phyloP scores from a whole-genome alignment of 2,329 filamentous ascomycete genomes.

The Achaetomium macrosporum region DNA sequence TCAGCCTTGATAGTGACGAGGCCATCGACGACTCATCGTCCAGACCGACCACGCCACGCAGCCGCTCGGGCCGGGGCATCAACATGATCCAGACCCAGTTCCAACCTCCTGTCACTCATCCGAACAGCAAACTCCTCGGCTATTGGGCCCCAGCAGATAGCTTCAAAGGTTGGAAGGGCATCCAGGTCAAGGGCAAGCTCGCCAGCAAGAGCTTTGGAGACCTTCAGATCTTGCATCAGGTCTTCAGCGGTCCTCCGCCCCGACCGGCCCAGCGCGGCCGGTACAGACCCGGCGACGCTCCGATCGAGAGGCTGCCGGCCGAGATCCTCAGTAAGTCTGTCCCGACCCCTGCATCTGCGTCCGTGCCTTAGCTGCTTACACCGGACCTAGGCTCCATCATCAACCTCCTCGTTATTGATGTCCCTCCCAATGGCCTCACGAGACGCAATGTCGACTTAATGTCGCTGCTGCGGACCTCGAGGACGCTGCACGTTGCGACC shows the following conservation, averaged over 20 bases:
- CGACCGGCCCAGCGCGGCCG: constrained; percentile 17
- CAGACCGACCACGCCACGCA: constrained; percentile 21
- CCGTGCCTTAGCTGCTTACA: constrained; percentile 3
- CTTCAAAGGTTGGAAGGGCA: constrained; percentile 59
- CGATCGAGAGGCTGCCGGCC: constrained; percentile 61
- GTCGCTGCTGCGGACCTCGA: constrained; percentile 70
- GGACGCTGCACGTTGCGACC: constrained; percentile 65
- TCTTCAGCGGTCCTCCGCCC: constrained; percentile 45
- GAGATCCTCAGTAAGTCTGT: constrained; percentile 62
- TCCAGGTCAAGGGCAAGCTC: constrained; percentile 51
- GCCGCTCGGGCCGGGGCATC: constrained; percentile 19
- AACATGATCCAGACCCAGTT: constrained; percentile 43
- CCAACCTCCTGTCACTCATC: constrained; percentile 48
- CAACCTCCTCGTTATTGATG: constrained; percentile 65
- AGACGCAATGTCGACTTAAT: constrained; percentile 74
- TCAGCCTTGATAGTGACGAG: constrained; percentile 38
- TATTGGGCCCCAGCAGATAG: constrained; percentile 53
- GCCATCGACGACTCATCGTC: constrained; percentile 44
- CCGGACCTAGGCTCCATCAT: constrained; percentile 59
- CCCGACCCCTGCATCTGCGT: background rate
- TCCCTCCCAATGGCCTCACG: constrained; percentile 67
- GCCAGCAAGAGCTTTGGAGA: constrained; percentile 58
- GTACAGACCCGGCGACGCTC: constrained; percentile 42
- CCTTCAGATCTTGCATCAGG: constrained; percentile 49
- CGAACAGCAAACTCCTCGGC: constrained; percentile 51